Percentiles rank a stretch among this genome's conserved stretches.
These are phyloP conservation scores for Nevesoporus exiguus DNA, from an alignment of 768 basidiomycete species.

Conservation along the genomic window DNA sequence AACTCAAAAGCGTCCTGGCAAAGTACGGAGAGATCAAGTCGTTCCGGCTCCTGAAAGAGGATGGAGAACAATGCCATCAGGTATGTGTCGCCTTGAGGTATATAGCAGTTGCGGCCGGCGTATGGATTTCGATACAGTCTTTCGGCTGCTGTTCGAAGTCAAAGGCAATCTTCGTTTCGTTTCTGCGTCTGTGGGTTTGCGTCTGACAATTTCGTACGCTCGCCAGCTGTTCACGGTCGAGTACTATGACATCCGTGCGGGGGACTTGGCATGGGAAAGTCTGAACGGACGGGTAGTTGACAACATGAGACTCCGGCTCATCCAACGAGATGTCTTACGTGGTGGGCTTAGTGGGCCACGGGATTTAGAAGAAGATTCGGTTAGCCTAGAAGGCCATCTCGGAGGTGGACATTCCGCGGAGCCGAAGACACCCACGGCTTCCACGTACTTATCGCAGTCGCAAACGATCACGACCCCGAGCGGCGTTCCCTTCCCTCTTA, in stretches of 20 bases:
- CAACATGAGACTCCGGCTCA: conserved; percentile 49
- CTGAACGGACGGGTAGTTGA: conserved; percentile 50
- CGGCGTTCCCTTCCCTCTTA: conserved; percentile 22
- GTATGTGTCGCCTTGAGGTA: conserved; percentile 17
- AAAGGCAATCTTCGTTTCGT: background rate
- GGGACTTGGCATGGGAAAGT: conserved; percentile 46
- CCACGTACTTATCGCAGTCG: conserved; percentile 34
- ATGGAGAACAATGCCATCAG: conserved; percentile 25
- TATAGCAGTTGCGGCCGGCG: background rate
- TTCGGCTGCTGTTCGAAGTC: conserved; percentile 5
- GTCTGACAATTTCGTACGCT: conserved; percentile 17
- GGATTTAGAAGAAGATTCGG: conserved; percentile 29
- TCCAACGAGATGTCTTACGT: conserved; percentile 32
- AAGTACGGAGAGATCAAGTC: conserved; percentile 33
- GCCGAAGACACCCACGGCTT: conserved; percentile 36
- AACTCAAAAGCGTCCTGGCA: conserved; percentile 27
- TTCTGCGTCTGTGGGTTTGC: background rate
- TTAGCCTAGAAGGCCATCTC: conserved; percentile 27
- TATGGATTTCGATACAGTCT: conserved; percentile 1
- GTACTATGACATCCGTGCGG: conserved; percentile 64
- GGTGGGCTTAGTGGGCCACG: conserved; percentile 17
- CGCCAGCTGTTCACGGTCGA: conserved; percentile 53
- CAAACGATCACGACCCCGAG: conserved; percentile 24
- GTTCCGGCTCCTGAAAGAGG: conserved; percentile 26
- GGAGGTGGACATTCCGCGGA: conserved; percentile 33